Evolutionary conservation across 2,329 filamentous ascomycete species (phyloP).

Genomic region (Neonectria neomacrospora): DNA sequence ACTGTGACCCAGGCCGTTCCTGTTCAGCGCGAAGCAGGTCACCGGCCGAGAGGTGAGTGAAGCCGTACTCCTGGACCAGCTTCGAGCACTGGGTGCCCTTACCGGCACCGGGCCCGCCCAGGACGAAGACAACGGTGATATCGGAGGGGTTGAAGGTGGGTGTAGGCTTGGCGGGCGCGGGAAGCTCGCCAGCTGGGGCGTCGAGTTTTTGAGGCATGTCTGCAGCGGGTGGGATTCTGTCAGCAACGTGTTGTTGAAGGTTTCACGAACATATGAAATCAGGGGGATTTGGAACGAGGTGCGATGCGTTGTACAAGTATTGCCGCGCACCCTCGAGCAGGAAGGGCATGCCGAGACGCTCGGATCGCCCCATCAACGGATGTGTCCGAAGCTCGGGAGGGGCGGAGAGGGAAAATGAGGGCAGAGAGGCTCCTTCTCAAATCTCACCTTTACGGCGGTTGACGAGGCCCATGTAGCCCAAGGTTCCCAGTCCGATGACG

Average conservation of each 20-base stretch:
- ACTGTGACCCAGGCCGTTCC: slow-evolving; percentile 84
- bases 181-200: slow-evolving; percentile 48
- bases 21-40: slow-evolving; percentile 96
- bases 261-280: slow-evolving; percentile 9
- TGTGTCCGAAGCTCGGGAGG: slow-evolving; percentile 8
- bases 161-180: slow-evolving; percentile 59
- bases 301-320: slow-evolving; percentile 13
- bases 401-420: slow-evolving; percentile 16
- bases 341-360: slow-evolving; percentile 22
- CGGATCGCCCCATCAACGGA: slow-evolving; percentile 25
- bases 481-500: slow-evolving; percentile 60
- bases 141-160: slow-evolving; percentile 80
- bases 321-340: slow-evolving; percentile 13
- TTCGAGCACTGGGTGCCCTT: slow-evolving; percentile 96
- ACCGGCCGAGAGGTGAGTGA: slow-evolving; percentile 92
- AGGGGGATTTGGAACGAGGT: slow-evolving; percentile 12
- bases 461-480: slow-evolving; percentile 62
- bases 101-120: slow-evolving; percentile 93
- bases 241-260: slow-evolving; percentile 2
- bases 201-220: slow-evolving; percentile 29
- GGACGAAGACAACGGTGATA: slow-evolving; percentile 95
- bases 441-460: slow-evolving; percentile 60
- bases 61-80: slow-evolving; percentile 87
- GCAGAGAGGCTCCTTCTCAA: slow-evolving; percentile 32
- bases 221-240: slow-evolving; percentile 14